These are phyloP conservation scores for Lagenaria siceraria DNA, from an alignment of 306 rosid genomes.

Conservation along the genomic window DNA sequence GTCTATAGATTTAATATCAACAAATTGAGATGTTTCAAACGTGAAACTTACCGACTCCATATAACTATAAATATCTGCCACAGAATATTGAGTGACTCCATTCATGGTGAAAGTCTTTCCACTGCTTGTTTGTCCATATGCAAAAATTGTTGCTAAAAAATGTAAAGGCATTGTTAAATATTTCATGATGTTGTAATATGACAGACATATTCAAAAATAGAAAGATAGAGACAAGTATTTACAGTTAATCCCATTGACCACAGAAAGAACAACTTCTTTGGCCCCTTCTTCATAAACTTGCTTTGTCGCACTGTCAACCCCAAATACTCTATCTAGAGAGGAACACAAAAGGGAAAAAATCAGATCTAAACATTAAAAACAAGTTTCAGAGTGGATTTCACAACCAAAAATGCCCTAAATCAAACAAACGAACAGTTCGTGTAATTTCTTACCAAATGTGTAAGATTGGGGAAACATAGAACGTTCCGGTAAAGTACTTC, in stretches of 20 bases:
- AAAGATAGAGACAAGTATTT: constrained; percentile 21
- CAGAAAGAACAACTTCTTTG: constrained; percentile 76
- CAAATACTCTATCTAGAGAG: constrained; percentile 64
- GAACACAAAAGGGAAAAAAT: not conserved
- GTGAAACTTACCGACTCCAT: constrained; percentile 37
- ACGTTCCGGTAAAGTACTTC: constrained; percentile 29
- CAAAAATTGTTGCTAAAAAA: constrained; percentile 63
- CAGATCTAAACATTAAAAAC: too few relatives aligned
- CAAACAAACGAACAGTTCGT: not conserved
- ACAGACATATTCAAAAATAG: not conserved
- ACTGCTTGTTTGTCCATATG: constrained; percentile 95
- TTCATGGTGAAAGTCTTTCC: constrained; percentile 95
- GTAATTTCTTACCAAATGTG: constrained; percentile 34
- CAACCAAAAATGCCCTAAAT: too few relatives aligned
- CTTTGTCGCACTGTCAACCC: constrained; percentile 36
- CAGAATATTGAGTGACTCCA: constrained; percentile 63
- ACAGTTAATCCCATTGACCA: constrained; percentile 78
- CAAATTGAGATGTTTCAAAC: not conserved
- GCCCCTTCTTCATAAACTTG: constrained; percentile 70
- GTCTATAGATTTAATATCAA: not conserved
- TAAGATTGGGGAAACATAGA: constrained; percentile 31
- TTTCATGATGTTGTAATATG: not conserved
- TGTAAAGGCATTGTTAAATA: not conserved
- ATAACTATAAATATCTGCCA: constrained; percentile 54
- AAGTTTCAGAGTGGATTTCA: not conserved